Percentiles rank a stretch among this genome's conserved stretches.
These are phyloP conservation scores for Xylariaceae sp. DNA, from an alignment of 2,329 filamentous ascomycete species.

Conservation along the genomic window DNA sequence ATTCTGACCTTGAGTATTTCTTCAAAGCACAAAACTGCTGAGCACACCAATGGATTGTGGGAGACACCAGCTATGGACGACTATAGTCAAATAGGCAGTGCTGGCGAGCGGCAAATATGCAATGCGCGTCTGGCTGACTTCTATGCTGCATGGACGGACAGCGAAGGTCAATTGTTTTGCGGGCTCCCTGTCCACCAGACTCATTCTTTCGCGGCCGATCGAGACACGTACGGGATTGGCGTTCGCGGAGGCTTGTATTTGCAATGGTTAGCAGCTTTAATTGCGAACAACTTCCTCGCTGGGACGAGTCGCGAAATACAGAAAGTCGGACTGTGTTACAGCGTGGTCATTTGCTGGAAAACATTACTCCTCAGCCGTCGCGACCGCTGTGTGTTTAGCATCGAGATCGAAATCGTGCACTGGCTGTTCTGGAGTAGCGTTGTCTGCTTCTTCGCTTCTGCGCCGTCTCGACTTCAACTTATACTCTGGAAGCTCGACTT, in stretches of 20 bases:
- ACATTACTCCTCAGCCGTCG: not conserved
- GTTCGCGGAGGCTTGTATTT: not conserved
- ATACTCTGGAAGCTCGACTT: not conserved
- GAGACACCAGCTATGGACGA: not conserved
- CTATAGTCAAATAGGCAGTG: not conserved
- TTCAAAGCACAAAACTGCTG: not conserved
- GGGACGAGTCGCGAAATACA: not conserved
- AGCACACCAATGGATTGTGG: not conserved
- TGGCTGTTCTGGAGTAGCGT: not conserved
- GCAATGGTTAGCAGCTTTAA: not conserved
- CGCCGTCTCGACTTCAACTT: not conserved
- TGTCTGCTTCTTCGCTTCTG: not conserved
- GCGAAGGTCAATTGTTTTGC: not conserved
- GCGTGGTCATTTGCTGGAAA: not conserved
- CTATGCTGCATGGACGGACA: not conserved
- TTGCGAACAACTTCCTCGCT: not conserved
- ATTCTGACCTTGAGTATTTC: not conserved
- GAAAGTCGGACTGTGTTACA: not conserved
- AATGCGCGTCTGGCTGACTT: not conserved
- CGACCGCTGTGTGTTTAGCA: not conserved
- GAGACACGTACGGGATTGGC: not conserved
- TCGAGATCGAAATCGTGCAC: not conserved
- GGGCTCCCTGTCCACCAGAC: not conserved
- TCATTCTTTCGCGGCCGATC: not conserved
- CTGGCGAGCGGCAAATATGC: not conserved